Conservation (phyloP, 2,329 filamentous ascomycete species). For the Chaetomium olivaceum region DNA sequence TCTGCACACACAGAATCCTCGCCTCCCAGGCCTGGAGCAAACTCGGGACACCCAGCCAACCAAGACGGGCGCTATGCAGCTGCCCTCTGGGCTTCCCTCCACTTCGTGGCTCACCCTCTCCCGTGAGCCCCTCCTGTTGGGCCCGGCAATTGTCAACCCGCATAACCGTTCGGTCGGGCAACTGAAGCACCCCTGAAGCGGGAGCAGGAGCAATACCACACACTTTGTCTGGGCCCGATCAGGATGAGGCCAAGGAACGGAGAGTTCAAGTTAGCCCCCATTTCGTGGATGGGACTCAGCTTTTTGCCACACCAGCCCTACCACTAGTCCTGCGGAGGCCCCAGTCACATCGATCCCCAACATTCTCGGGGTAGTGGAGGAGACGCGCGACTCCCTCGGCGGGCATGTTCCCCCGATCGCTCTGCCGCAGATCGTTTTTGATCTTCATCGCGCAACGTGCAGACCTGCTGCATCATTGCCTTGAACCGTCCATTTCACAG, state of each 20-base stretch:
- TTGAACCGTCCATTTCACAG: not conserved
- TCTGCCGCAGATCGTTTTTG: slow-evolving; percentile 14
- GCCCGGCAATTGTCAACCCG: slow-evolving; percentile 28
- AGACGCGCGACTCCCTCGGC: not conserved
- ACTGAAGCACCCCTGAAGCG: slow-evolving; percentile 25
- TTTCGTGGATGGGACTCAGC: not conserved
- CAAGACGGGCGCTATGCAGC: not conserved
- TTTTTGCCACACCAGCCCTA: slow-evolving; percentile 11
- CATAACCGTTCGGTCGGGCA: slow-evolving; percentile 30
- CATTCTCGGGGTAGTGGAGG: no score
- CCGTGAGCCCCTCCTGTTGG: slow-evolving; percentile 10
- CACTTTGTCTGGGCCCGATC: slow-evolving; percentile 1
- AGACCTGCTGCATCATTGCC: not conserved
- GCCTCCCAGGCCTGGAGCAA: not conserved
- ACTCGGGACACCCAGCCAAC: slow-evolving; percentile 7
- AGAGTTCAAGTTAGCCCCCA: not conserved
- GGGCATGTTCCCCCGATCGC: slow-evolving; percentile 6
- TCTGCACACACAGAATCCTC: not conserved
- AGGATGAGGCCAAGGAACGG: not conserved
- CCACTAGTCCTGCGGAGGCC: not conserved
- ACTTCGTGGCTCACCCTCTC: not conserved
- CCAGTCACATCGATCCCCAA: not conserved
- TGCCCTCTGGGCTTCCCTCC: not conserved
- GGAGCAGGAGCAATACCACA: slow-evolving; percentile 32
- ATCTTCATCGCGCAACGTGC: slow-evolving; percentile 5